Evolutionary conservation across 306 rosid species (phyloP), one percentile per base, ranked within the genome.

Genomic region (Vicia faba): DNA sequence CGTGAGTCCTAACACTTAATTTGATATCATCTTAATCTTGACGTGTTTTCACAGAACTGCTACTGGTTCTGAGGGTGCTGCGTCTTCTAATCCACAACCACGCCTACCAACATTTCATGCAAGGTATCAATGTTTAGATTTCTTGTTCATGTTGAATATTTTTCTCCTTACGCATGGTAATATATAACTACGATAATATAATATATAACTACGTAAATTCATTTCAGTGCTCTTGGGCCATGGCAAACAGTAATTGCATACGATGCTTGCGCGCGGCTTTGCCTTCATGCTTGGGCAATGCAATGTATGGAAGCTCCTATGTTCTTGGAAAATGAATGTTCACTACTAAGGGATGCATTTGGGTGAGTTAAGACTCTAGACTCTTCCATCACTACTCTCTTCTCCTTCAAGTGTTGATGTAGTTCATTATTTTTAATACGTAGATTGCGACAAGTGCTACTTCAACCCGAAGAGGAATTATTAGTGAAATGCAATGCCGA

Each of bases 231-330:
- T 60, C 89, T 85, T 59, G 99, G 99, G 48, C 92, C 99, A 1
- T 95, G 99, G 97, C 87, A 90, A 79, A 85, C 84, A 33, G 89
- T 90, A 79, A 70, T 95, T 64, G 95, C 99, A 45, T 95, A 95
- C 64, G 99, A 95, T 73, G 97, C 99, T 40, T 95, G 97, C 48
- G 99, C 80, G 46, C 97, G 99, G 41, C 84, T 95, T 61, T 95
- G 99, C 76, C 99, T 95, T 71, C 99, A 95, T 78, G 95, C 99
- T 68, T 95, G 99, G 99, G 97, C 99, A 74, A 90, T 90, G 97
- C 95, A 90, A 71, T 86, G 92, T 78, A 82, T 84, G 97, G 99
- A 95, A 86, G 99, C 99, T 59, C 99, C 99, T 1, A 88, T 80
- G 95, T 95, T 95, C 74, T 70, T 95, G 83, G 96, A 90, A 76